Percentiles rank a stretch among this genome's conserved stretches.
Conservation (phyloP, 768 basidiomycete genomes). For the Boletus sp. region DNA sequence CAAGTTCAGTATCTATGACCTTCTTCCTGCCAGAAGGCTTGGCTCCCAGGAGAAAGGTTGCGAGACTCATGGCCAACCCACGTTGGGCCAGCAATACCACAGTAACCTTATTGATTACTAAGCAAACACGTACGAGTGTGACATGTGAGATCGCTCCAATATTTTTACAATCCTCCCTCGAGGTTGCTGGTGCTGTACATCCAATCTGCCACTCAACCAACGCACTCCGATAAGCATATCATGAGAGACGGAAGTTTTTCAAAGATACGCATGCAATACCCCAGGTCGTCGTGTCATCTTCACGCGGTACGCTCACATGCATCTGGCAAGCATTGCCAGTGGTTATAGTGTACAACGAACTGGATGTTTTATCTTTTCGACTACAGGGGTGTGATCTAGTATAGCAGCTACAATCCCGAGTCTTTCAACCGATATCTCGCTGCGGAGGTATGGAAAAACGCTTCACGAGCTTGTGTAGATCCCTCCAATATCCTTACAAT, state of each 20-base stretch:
- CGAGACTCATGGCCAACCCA: conserved; percentile 47
- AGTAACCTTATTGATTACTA: background rate
- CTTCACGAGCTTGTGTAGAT: conserved; percentile 15
- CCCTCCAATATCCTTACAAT: conserved; percentile 24
- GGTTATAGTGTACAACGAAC: background rate
- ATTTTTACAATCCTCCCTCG: too few species aligned
- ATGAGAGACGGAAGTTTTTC: too few species aligned
- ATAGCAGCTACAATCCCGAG: conserved; percentile 2
- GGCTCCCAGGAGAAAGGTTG: conserved; percentile 47
- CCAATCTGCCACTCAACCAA: too few species aligned
- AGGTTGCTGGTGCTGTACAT: too few species aligned
- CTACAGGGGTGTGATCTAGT: background rate
- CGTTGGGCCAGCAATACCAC: background rate
- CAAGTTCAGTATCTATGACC: conserved; percentile 57
- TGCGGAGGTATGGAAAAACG: conserved; percentile 28
- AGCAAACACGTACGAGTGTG: too few species aligned
- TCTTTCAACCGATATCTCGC: conserved; percentile 26
- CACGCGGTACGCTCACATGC: too few species aligned
- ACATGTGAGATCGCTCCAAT: too few species aligned
- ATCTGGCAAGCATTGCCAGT: background rate
- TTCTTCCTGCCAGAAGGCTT: conserved; percentile 34
- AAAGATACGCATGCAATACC: too few species aligned
- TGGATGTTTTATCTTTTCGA: background rate
- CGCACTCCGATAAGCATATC: too few species aligned
- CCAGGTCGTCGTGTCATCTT: too few species aligned